A percentile compares a stretch with the other conserved stretches of the same genome.
Conservation (phyloP, 1,284 basidiomycete species). For the Austroboletus novae-zelandiae region DNA sequence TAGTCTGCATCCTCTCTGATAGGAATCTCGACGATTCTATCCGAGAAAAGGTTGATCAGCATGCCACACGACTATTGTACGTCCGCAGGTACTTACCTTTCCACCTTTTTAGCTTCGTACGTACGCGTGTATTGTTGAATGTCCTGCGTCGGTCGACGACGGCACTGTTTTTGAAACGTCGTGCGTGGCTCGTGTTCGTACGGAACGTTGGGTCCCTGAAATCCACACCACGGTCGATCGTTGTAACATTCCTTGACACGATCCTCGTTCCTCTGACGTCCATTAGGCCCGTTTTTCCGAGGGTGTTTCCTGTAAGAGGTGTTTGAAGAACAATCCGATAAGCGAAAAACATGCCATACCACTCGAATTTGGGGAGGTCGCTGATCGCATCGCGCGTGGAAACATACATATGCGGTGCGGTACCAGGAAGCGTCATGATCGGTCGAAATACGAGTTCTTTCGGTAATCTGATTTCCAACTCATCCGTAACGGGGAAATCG, state of each 20-base stretch:
- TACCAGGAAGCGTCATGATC: constrained; percentile 45
- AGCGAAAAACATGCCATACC: constrained; percentile 40
- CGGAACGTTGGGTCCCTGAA: constrained; percentile 16
- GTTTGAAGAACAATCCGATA: background rate
- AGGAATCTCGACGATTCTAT: constrained; percentile 54
- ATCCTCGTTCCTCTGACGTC: constrained; percentile 14
- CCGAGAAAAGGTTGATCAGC: background rate
- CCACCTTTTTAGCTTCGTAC: constrained; percentile 37
- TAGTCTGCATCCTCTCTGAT: constrained; percentile 55
- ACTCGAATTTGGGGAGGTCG: constrained; percentile 67
- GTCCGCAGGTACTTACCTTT: constrained; percentile 30
- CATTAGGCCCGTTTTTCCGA: background rate
- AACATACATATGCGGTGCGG: constrained; percentile 51
- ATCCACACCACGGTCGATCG: constrained; percentile 42
- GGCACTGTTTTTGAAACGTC: constrained; percentile 46
- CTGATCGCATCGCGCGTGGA: constrained; percentile 66
- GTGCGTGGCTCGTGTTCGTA: constrained; percentile 52
- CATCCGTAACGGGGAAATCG: constrained; percentile 47
- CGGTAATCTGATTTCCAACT: constrained; percentile 49
- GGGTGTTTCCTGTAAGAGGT: constrained; percentile 28
- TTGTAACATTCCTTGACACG: constrained; percentile 37
- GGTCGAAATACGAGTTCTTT: constrained; percentile 41
- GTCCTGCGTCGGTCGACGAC: constrained; percentile 40
- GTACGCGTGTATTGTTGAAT: constrained; percentile 51
- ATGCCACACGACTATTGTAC: background rate